Evolutionary conservation across 805 yeast species (phyloP), one percentile per base, ranked within the genome.

Genomic region (Teunomyces lycoperdinae): DNA sequence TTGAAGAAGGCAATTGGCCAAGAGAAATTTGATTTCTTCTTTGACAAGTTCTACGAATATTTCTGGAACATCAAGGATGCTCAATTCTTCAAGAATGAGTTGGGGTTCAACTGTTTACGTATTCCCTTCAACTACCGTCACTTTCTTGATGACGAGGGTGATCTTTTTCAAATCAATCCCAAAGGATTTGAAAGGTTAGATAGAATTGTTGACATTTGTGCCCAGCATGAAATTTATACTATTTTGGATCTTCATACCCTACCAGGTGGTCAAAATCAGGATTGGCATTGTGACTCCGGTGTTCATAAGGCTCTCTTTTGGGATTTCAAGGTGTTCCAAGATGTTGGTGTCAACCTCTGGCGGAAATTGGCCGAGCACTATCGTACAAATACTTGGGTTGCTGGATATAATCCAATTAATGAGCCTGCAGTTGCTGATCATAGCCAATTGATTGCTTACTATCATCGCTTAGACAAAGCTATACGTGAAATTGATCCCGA

Each of bases 201-300:
- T 52, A 60, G 67, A 5, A 57, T 75, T 43, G 67, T 78, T 35
- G 67, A 76, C 44, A 62, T 70, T 27, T 76, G 81, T 56, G 58
- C 80, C 26, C 66, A 65, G 47, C 63, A 77, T 52, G 78, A 76
- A 3, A 73, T 78, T 44, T 78, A 77, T 55, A 70, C 77, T 40
- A 67, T 77, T 46, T 64, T 77, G 43, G 82, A 77, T 51, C 64
- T 78, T 27, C 81, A 78, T 51, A 66, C 80, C 10, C 66, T 60
- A 17, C 81, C 81, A 11, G 82, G 81, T 44, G 81, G 81, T 26
- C 81, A 77, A 58, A 76, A 74, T 57, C 81, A 76, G 61, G 81
- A 73, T 55, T 78, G 81, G 82, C 82, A 77, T 54, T 57, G 68
- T 17, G 82, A 78, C 58, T 68, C 76, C 0, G 73, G 70, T 3